Evolutionary conservation across 2,329 filamentous ascomycete species (phyloP).

Genomic region (Clarireedia hainanense): DNA sequence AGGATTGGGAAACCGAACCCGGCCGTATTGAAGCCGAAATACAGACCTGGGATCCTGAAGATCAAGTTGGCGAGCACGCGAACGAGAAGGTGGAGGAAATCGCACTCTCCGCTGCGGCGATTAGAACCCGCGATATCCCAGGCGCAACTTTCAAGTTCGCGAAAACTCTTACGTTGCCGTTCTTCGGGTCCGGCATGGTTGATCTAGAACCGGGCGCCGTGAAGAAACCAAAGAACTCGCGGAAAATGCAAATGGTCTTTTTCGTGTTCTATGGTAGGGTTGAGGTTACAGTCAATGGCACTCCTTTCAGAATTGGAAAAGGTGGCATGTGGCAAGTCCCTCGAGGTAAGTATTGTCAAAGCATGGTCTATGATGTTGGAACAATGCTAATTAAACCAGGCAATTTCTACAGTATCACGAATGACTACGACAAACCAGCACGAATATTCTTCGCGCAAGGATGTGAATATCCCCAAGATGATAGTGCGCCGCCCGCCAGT

Average conservation of each 20-base stretch:
- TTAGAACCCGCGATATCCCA: constrained; percentile 50
- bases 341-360: constrained; percentile 57
- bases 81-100: constrained; percentile 49
- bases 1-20: constrained; percentile 64
- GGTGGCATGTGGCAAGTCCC: constrained; percentile 94
- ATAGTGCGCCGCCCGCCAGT: neutral
- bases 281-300: constrained; percentile 67
- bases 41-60: constrained; percentile 55
- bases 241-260: constrained; percentile 96
- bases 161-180: constrained; percentile 76
- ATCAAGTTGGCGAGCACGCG: constrained; percentile 44
- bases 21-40: constrained; percentile 58
- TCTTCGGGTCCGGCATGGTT: constrained; percentile 84
- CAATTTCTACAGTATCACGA: constrained; percentile 87
- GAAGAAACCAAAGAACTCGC: constrained; percentile 85
- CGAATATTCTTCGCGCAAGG: constrained; percentile 91
- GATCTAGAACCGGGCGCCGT: constrained; percentile 76
- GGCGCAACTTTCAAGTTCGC: constrained; percentile 76
- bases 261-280: constrained; percentile 83
- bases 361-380: neutral
- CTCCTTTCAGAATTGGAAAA: constrained; percentile 71
- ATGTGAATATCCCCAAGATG: constrained; percentile 42
- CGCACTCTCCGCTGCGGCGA: constrained; percentile 39
- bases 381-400: constrained; percentile 44
- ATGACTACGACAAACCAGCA: constrained; percentile 64